Base-by-base conservation (phyloP, 164 flowering plant genomes). In the Aristolochia contorta region DNA sequence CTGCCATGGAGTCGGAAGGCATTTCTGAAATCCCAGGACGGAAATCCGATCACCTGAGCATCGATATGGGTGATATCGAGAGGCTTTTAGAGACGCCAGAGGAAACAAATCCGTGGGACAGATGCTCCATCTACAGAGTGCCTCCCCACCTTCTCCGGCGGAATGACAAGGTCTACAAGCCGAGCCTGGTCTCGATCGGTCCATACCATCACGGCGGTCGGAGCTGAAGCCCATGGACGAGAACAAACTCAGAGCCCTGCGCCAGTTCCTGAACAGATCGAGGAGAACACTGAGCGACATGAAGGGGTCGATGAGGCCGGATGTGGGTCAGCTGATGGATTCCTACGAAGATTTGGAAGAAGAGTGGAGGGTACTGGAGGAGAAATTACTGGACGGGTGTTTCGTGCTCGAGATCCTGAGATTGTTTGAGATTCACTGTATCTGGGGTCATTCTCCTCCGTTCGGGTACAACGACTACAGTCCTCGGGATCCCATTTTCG, bases 381-480 rank as follows among this genome's bases (percentile, higher is more conserved):
- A 71, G 43, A 87, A 82, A 59, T 86, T 84, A 47, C 76, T 75
- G 19, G 81, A 86, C 63, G 80, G 83, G 0, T 79, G 86, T 65
- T 86, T 86, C 59, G 65, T 82, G 16, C 75, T 82, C 2, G 93
- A 86, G 72, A 74, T 82, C 32, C 43, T 37, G 43, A 37, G 43
- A 37, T 37, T 37, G 43, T 37, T 6, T 37, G 43, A 37, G 12
- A 37, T 37, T 37, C 43, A 37, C 12, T 37, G 12, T 10, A 37
- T 37, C 43, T 37, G 43, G 43, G 43, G 43, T 37, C 43, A 37
- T 6, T 37, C 43, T 37, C 43, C 43, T 1, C 43, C 43, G 43
- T 37, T 37, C 43, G 43, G 43, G 9, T 37, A 37, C 43, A 37
- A 37, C 43, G 43, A 37, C 7, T 37, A 37, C 43, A 37, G 43